Percentiles rank a stretch among this genome's conserved stretches.
Evolutionary conservation across 164 flowering plant species (phyloP).

Genomic region (Brasenia schreberi): DNA sequence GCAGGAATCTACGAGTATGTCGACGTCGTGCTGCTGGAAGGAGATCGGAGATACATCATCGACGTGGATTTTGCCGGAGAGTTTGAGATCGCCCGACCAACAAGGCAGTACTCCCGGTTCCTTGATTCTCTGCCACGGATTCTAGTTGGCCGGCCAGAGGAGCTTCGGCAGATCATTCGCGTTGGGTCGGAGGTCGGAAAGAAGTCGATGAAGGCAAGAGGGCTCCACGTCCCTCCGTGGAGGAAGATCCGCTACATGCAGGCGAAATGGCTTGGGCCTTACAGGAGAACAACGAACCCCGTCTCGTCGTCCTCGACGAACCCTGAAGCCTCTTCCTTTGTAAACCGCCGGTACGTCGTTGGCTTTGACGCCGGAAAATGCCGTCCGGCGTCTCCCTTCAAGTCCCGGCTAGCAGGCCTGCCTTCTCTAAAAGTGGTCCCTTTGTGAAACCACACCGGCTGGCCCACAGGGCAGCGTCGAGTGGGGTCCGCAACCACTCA

Average conservation of each 20-base stretch:
- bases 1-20: conserved; percentile 63
- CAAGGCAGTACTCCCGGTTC: conserved; percentile 22
- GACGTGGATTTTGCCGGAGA: conserved; percentile 49
- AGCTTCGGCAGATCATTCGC: conserved; percentile 38
- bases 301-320: neutral
- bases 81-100: conserved; percentile 72
- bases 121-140: conserved; percentile 28
- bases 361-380: neutral
- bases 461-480: neutral
- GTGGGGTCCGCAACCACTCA: neutral
- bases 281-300: conserved; percentile 30
- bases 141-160: conserved; percentile 43
- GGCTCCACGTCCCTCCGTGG: conserved; percentile 67
- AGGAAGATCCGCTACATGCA: conserved; percentile 64
- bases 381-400: neutral
- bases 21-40: conserved; percentile 5
- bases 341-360: neutral
- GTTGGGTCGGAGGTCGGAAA: conserved; percentile 40
- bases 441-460: neutral
- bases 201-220: conserved; percentile 42
- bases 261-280: conserved; percentile 66
- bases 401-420: neutral
- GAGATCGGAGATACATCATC: conserved; percentile 31
- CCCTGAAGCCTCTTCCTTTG: neutral
- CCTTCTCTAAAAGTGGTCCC: neutral